These are phyloP conservation scores for Phyllosticta citrichinensis DNA, from an alignment of 2,329 filamentous ascomycete genomes.

Conservation along the genomic window DNA sequence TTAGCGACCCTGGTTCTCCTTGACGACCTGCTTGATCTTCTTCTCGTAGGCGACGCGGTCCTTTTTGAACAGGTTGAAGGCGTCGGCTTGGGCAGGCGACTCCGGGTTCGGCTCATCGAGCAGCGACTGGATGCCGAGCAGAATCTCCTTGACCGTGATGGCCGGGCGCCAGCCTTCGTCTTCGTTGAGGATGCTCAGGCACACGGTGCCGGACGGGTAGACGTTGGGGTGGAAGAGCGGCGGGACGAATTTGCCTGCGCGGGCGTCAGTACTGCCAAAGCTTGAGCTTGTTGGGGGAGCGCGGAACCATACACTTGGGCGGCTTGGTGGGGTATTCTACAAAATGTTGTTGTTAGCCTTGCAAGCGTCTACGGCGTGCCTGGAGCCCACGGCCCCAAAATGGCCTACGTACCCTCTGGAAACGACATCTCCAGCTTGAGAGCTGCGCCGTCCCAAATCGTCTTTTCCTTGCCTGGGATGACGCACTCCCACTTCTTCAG, in stretches of 20 bases:
- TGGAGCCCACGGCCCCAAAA: neutral
- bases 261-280: conserved; percentile 4
- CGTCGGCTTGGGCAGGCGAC: conserved; percentile 91
- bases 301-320: conserved; percentile 70
- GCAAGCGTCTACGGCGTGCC: neutral
- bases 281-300: neutral
- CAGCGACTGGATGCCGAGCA: conserved; percentile 90
- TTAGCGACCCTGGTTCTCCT: conserved; percentile 57
- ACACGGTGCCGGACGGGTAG: conserved; percentile 95
- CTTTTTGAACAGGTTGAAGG: conserved; percentile 93
- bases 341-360: conserved; percentile 4
- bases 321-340: conserved; percentile 97
- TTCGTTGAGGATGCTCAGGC: conserved; percentile 93
- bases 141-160: conserved; percentile 96
- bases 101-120: conserved; percentile 96
- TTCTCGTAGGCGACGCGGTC: conserved; percentile 80
- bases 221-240: conserved; percentile 98
- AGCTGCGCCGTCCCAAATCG: conserved; percentile 92
- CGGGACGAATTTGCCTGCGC: conserved; percentile 82
- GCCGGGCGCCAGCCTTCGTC: conserved; percentile 98
- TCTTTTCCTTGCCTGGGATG: conserved; percentile 91
- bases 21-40: conserved; percentile 76
- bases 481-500: conserved; percentile 96
- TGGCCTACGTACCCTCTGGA: conserved; percentile 63
- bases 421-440: conserved; percentile 93